Evolutionary conservation across 2,329 filamentous ascomycete species (phyloP).

Genomic region (Stenocarpella maydis): DNA sequence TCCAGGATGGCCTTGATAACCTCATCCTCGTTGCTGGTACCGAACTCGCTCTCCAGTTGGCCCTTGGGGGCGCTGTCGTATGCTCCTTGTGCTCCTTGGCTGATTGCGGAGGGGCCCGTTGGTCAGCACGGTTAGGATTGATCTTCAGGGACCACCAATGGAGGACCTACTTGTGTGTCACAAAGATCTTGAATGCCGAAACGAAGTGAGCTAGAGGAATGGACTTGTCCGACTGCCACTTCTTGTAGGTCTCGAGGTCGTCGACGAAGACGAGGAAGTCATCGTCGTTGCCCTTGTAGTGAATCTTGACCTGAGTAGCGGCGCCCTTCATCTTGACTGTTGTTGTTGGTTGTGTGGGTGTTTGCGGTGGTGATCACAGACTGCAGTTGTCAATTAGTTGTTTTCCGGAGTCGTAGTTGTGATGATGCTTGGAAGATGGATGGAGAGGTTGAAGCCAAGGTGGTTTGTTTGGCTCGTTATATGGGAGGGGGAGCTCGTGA

Average conservation of each 20-base stretch:
- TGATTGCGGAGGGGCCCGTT: conserved; percentile 48
- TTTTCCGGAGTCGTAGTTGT: conserved; percentile 26
- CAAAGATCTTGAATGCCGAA: conserved; percentile 87
- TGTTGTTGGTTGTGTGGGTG: conserved; percentile 13
- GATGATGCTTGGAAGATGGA: conserved; percentile 4
- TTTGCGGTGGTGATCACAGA: conserved; percentile 30
- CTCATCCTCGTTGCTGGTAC: conserved; percentile 80
- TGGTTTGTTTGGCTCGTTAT: conserved; percentile 32
- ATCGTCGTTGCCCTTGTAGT: conserved; percentile 77
- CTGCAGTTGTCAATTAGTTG: conserved; percentile 28
- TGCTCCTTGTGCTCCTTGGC: conserved; percentile 85
- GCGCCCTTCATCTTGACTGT: conserved; percentile 58
- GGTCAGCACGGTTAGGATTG: conserved; percentile 2
- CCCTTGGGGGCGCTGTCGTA: conserved; percentile 79
- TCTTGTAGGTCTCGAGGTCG: conserved; percentile 71
- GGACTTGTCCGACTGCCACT: conserved; percentile 84
- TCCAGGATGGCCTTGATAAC: conserved; percentile 83
- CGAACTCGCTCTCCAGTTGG: conserved; percentile 85
- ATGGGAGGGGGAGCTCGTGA: conserved; percentile 33
- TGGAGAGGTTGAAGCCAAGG: not conserved
- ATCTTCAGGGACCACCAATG: not conserved
- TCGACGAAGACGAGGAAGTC: conserved; percentile 69
- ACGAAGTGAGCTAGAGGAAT: conserved; percentile 81
- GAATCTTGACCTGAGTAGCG: conserved; percentile 76
- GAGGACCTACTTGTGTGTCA: conserved; percentile 82